phyloP scores from a whole-genome alignment of 176 grass and related monocot species.

The Alopecurus myosuroides region DNA sequence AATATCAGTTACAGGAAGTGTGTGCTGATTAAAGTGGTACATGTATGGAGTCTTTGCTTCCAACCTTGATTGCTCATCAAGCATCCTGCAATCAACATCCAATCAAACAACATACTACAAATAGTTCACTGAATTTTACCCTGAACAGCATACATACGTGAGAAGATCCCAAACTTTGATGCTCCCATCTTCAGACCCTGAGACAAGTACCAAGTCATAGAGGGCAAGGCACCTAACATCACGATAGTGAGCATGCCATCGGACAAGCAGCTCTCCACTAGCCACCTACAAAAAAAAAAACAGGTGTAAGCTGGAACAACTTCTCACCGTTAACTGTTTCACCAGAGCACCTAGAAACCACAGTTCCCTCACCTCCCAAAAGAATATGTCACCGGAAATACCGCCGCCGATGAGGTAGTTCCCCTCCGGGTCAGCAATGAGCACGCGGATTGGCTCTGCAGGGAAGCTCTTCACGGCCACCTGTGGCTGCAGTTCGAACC shows the following conservation, averaged over 20 bases:
- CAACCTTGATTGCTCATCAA: conserved; percentile 60
- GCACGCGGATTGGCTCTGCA: conserved; percentile 63
- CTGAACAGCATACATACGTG: conserved; percentile 46
- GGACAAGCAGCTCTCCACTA: conserved; percentile 74
- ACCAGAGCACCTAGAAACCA: background rate
- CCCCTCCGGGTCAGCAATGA: conserved; percentile 70
- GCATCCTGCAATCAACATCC: conserved; percentile 47
- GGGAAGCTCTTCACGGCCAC: conserved; percentile 84
- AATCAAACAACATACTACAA: conserved; percentile 9
- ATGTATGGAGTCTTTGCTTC: conserved; percentile 38
- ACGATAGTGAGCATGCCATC: conserved; percentile 79
- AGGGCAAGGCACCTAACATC: conserved; percentile 75
- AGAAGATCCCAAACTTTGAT: conserved; percentile 91
- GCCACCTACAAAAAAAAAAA: conserved; percentile 39
- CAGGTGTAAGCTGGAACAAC: background rate
- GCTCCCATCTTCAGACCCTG: conserved; percentile 60
- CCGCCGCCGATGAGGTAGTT: conserved; percentile 79
- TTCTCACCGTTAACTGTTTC: background rate
- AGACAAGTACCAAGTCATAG: conserved; percentile 72
- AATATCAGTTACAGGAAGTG: conserved; percentile 63
- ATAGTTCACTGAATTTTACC: conserved; percentile 2
- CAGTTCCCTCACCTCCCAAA: conserved; percentile 69
- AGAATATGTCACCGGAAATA: conserved; percentile 59
- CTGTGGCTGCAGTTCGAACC: conserved; percentile 52
- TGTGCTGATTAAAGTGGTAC: conserved; percentile 69